Evolutionary conservation across 1,139 yeast genomes (phyloP).

Genomic region (Nakaseomyces uthaithaninus): DNA sequence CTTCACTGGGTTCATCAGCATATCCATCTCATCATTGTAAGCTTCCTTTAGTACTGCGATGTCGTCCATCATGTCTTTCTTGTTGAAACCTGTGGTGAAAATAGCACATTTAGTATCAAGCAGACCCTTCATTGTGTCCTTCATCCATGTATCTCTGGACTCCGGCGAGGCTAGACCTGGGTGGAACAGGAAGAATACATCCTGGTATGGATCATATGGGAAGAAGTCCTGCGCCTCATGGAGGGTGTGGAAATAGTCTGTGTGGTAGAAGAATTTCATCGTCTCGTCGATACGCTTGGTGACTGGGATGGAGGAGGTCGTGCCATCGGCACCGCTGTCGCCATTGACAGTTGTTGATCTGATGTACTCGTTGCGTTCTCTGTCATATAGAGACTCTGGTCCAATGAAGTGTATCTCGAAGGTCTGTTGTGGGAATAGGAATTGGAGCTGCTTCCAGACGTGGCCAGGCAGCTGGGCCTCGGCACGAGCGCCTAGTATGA

Average conservation of each 20-base stretch:
- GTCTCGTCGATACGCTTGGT: constrained; percentile 69
- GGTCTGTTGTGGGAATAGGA: constrained; percentile 70
- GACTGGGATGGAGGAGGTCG: constrained; percentile 42
- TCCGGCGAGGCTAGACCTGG: constrained; percentile 90
- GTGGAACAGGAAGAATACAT: constrained; percentile 85
- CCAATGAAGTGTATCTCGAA: constrained; percentile 90
- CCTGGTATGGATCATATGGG: constrained; percentile 96
- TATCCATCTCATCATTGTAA: constrained; percentile 70
- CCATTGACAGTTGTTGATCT: constrained; percentile 29
- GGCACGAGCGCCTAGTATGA: constrained; percentile 84
- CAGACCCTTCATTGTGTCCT: constrained; percentile 72
- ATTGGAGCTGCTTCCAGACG: constrained; percentile 91
- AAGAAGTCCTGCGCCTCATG: constrained; percentile 90
- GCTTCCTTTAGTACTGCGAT: constrained; percentile 58
- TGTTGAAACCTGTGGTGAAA: constrained; percentile 83
- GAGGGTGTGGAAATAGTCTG: constrained; percentile 82
- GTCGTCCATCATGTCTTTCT: constrained; percentile 62
- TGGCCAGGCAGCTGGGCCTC: constrained; percentile 92
- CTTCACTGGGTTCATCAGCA: constrained; percentile 63
- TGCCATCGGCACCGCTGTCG: constrained; percentile 4
- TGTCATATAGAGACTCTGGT: constrained; percentile 79
- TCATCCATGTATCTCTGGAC: constrained; percentile 82
- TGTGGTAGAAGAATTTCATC: constrained; percentile 69
- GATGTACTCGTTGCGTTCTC: constrained; percentile 47
- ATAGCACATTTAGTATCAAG: constrained; percentile 89